Base-by-base conservation (phyloP, 1,139 yeast species). In the Candida sp. region DNA sequence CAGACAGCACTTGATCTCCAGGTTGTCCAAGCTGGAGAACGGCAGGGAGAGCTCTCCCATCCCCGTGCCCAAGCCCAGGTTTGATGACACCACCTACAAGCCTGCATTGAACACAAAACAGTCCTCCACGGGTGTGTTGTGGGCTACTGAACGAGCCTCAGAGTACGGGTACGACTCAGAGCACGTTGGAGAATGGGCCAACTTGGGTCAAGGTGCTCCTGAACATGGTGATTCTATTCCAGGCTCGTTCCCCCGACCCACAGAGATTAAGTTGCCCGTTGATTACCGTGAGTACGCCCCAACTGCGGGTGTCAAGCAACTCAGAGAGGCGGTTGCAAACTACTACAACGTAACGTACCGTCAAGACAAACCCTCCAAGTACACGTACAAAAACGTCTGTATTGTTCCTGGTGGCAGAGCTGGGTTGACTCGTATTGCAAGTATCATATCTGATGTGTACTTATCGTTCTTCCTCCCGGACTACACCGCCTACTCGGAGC, bases 341-440 rank as follows among this genome's bases (percentile, higher is more conserved):
- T 72, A 79, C 54, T 85, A 85, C 70, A 85, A 85, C 60, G 83
- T 73, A 42, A 77, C 83, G 26, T 84, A 83, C 65, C 77, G 90
- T 60, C 61, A 73, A 51, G 77, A 74, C 48, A 77, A 75, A 62
- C 58, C 65, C 25, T 80, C 86, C 34, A 79, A 84, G 65, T 85
- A 85, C 63, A 82, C 88, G 17, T 81, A 81, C 69, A 85, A 83
- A 62, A 84, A 84, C 59, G 88, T 85, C 26, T 84, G 88, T 66
- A 77, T 85, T 58, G 88, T 85, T 2, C 89, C 90, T 7, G 90
- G 90, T 32, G 90, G 90, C 3, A 75, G 90, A 62, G 88, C 88
- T 23, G 90, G 89, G 0, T 69, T 85, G 56, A 84, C 86, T 26
- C 76, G 90, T 65, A 84, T 84, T 58, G 90, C 90, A 27, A 83